Evolutionary conservation across 176 grass and related monocot genomes (phyloP).

Genomic region (Rhynchospora pubera): DNA sequence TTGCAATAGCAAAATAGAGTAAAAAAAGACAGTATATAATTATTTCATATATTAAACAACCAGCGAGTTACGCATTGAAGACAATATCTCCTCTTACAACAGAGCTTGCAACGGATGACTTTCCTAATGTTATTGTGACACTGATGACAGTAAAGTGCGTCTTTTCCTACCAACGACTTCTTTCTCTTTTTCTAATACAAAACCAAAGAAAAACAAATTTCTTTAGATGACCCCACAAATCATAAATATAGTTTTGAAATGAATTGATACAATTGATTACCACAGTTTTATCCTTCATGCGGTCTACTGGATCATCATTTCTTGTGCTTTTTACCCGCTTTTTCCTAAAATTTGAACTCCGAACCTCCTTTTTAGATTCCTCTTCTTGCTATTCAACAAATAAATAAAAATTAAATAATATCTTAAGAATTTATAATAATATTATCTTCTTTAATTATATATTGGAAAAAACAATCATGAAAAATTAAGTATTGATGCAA

Average conservation of each 20-base stretch:
- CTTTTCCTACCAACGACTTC: constrained; percentile 27
- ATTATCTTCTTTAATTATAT: background rate
- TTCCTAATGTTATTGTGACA: constrained; percentile 51
- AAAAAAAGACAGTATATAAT: background rate
- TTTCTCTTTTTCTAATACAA: constrained; percentile 20
- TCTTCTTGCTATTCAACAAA: background rate
- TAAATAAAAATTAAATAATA: background rate
- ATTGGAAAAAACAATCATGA: background rate
- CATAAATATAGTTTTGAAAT: background rate
- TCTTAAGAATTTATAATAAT: background rate
- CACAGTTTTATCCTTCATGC: background rate
- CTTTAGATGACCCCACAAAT: background rate
- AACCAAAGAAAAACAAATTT: background rate
- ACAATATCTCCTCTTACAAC: constrained; percentile 50
- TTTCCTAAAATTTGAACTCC: background rate
- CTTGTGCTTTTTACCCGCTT: constrained; percentile 5
- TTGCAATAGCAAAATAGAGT: background rate
- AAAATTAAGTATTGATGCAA: background rate
- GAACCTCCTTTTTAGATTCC: background rate
- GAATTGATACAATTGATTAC: background rate
- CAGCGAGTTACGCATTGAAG: constrained; percentile 42
- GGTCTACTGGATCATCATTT: background rate
- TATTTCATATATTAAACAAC: constrained; percentile 20
- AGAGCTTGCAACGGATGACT: constrained; percentile 45
- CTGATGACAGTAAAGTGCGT: constrained; percentile 66